Base-by-base conservation (phyloP, 2,329 filamentous ascomycete genomes). In the Aspergillus sp. region DNA sequence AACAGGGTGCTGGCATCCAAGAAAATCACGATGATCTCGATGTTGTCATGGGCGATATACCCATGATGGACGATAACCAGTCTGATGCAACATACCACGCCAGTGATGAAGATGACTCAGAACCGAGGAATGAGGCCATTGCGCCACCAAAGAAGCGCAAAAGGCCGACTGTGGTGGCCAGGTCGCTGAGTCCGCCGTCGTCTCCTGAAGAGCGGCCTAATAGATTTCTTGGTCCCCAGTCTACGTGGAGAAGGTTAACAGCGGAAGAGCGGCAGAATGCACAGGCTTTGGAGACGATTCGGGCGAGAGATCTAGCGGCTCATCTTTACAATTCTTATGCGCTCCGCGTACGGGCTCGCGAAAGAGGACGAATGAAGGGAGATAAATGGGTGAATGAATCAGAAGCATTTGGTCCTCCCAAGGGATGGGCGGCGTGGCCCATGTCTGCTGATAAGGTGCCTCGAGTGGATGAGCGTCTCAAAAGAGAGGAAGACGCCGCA, bases 371-470 rank as follows among this genome's bases (percentile, higher is more conserved):
- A 25, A 46, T 47, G 13, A 50, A 51, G 32, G 45, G 45, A 10
- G 38, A 45, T 33, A 25, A 48, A 20, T 23, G 43, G 20, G 41
- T 33, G 20, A 49, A 53, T 35, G 47, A 54, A 13, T 30, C 49
- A 4, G 53, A 49, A 54, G 61, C 45, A 2, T 73, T 77, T 56
- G 57, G 67, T 13, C 74, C 78, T 1, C 59, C 79, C 0, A 80
- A 78, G 49, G 54, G 63, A 4, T 96, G 91, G 90, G 88, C 87
- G 15, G 86, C 90, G 0, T 96, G 91, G 91, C 91, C 91, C 4
- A 65, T 94, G 60, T 75, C 75, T 17, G 73, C 79, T 4, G 69
- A 74, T 6, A 69, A 77, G 22, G 82, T 93, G 6, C 87, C 86
- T 1, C 69, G 73, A 13, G 72, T 75, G 12, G 71, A 72, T 17